phyloP scores from a whole-genome alignment of 1,139 yeast species.

The Geotrichum aggregatum region DNA sequence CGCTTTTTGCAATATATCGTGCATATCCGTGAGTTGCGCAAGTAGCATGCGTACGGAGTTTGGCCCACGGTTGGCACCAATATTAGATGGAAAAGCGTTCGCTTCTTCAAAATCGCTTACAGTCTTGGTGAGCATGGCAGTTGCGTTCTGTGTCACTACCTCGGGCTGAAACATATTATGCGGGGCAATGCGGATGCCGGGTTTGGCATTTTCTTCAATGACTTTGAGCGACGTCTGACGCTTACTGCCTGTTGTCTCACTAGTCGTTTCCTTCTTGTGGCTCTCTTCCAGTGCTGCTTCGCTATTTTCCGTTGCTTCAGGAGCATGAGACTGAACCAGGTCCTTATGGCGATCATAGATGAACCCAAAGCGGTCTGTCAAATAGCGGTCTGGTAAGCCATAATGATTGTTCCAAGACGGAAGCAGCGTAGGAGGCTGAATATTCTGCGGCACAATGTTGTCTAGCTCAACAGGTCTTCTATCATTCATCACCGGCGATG shows the following conservation, averaged over 20 bases:
- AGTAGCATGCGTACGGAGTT: conserved; percentile 36
- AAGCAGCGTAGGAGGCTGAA: conserved; percentile 39
- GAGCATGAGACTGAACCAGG: not conserved
- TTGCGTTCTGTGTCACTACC: conserved; percentile 17
- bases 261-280: not conserved
- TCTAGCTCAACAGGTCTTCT: conserved; percentile 49
- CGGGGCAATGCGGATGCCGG: conserved; percentile 9
- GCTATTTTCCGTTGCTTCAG: not conserved
- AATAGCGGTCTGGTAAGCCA: conserved; percentile 31
- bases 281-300: not conserved
- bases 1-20: conserved; percentile 34
- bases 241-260: not conserved
- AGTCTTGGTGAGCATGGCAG: conserved; percentile 11
- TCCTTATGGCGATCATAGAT: conserved; percentile 35
- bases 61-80: conserved; percentile 7
- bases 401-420: conserved; percentile 33
- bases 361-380: conserved; percentile 53
- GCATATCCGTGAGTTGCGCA: conserved; percentile 36
- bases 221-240: conserved; percentile 7
- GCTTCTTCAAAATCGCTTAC: not conserved
- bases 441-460: conserved; percentile 39
- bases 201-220: conserved; percentile 7
- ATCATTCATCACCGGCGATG: conserved; percentile 21
- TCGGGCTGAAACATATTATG: conserved; percentile 13
- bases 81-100: not conserved